Base-by-base conservation (phyloP, 805 yeast species). In the Pichia nakasei region DNA sequence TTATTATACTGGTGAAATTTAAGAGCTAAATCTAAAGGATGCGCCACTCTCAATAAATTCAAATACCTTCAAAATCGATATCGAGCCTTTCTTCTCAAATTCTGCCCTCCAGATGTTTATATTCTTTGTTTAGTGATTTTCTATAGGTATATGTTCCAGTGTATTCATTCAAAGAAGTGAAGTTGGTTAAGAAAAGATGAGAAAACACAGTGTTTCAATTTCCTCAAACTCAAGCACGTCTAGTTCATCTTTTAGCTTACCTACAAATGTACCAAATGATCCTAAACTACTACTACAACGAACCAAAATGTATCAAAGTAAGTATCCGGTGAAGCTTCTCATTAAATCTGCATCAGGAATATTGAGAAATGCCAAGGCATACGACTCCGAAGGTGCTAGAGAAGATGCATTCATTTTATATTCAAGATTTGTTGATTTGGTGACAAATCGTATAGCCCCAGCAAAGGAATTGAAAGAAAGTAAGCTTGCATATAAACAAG, bases 391-490 rank as follows among this genome's bases (percentile, higher is more conserved):
- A 36, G 63, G 66, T 15, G 65, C 71, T 24, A 54, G 63, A 35
- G 70, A 68, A 35, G 74, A 72, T 46, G 76, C 85, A 0, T 82
- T 73, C 52, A 59, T 77, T 26, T 60, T 78, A 43, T 79, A 78
- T 53, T 61, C 73, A 37, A 60, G 88, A 44, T 80, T 76, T 51
- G 70, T 80, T 20, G 85, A 82, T 47, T 63, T 78, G 39, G 64
- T 76, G 27, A 67, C 72, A 42, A 71, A 74, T 58, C 63, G 63
- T 39, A 52, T 78, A 36, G 67, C 68, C 17, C 57, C 47, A 6
- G 79, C 75, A 47, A 76, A 79, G 0, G 72, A 67, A 22, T 50
- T 72, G 41, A 59, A 57, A 48, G 44, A 45, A 34, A 57, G 48
- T 45, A 60, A 52, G 43, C 15, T 27, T 1, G 51, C 47, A 33